phyloP scores from a whole-genome alignment of 2,329 filamentous ascomycete species.

The Diaporthe velutina region DNA sequence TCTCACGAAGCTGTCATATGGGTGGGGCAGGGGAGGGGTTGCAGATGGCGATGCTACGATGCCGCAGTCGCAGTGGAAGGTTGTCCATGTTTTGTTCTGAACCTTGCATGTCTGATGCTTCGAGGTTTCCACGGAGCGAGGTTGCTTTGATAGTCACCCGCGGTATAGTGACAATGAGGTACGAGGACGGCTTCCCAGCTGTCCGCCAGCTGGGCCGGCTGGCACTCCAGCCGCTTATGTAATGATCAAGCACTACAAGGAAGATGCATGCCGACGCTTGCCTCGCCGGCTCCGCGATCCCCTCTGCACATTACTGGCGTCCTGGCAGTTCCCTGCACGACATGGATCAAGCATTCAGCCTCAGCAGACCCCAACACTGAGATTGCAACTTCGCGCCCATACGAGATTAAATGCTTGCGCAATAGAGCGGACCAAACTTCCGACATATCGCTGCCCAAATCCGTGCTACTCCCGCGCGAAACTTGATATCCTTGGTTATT shows the following conservation, averaged over 20 bases:
- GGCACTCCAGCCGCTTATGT: background rate
- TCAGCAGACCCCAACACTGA: conserved; percentile 8
- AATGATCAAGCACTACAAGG: background rate
- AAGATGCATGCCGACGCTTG: background rate
- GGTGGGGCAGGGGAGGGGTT: conserved; percentile 3
- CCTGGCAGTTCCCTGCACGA: conserved; percentile 12
- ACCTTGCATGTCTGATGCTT: background rate
- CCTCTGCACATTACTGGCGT: background rate
- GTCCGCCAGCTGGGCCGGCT: background rate
- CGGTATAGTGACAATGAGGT: conserved; percentile 20
- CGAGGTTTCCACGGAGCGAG: conserved; percentile 2
- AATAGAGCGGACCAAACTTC: conserved; percentile 27
- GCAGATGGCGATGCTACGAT: conserved; percentile 30
- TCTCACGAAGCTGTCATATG: conserved; percentile 1
- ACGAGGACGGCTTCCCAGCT: background rate
- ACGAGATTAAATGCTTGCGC: conserved; percentile 10
- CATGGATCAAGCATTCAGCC: conserved; percentile 20
- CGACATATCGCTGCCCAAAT: conserved; percentile 21
- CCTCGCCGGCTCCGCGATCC: conserved; percentile 30
- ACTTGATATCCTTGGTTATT: background rate
- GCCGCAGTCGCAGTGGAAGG: conserved; percentile 15
- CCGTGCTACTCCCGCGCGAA: background rate
- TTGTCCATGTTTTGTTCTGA: conserved; percentile 19
- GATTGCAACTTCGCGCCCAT: conserved; percentile 11
- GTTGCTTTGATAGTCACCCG: conserved; percentile 7